Evolutionary conservation across 768 basidiomycete genomes (phyloP).

Genomic region (Suillus ampliporus): DNA sequence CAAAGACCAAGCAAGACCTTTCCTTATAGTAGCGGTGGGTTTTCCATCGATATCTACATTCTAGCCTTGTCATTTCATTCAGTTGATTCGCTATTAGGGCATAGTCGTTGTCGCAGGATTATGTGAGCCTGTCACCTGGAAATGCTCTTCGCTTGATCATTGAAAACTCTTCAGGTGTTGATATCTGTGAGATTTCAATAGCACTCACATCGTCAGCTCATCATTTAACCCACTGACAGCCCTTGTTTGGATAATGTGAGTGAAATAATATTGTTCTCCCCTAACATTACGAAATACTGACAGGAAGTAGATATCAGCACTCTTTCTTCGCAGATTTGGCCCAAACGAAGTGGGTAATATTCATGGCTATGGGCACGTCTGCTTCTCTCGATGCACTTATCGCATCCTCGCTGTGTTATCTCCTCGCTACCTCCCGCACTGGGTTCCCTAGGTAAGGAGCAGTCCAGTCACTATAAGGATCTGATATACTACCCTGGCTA

Average conservation of each 20-base stretch:
- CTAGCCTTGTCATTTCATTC: background rate
- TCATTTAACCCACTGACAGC: background rate
- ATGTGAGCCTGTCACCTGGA: background rate
- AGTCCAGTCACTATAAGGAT: background rate
- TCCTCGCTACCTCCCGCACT: conserved; percentile 3
- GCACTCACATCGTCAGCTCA: background rate
- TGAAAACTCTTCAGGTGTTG: background rate
- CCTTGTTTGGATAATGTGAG: background rate
- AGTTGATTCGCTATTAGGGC: background rate
- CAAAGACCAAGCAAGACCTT: background rate
- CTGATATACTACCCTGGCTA: background rate
- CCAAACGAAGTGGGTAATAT: background rate
- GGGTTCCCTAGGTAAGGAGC: background rate
- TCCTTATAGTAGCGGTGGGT: background rate
- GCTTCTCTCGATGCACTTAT: background rate
- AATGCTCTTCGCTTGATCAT: background rate
- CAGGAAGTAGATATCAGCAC: background rate
- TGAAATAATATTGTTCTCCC: background rate
- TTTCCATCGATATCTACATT: too few species aligned
- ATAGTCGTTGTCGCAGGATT: background rate
- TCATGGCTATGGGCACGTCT: background rate
- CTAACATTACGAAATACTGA: too few species aligned
- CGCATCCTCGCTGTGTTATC: background rate
- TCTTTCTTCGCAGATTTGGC: background rate
- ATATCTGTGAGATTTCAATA: background rate